Percentiles rank a stretch among this genome's conserved stretches.
Conservation (phyloP, 225 moss, liverwort and hornwort species). For the Pleurozium schreberi region DNA sequence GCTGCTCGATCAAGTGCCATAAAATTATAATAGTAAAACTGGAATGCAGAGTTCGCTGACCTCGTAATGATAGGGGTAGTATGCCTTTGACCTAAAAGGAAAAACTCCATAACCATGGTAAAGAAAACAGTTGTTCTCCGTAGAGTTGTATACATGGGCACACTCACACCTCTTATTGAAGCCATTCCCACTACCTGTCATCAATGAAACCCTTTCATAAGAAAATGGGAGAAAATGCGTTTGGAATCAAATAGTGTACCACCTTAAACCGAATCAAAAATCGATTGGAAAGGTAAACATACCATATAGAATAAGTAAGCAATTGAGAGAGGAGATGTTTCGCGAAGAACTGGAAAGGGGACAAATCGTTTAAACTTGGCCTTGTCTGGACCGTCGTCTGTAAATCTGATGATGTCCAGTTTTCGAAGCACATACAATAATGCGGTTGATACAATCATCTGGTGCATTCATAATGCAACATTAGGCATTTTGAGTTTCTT, state of each 20-base stretch:
- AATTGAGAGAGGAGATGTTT: slow-evolving; percentile 74
- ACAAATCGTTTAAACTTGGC: slow-evolving; percentile 59
- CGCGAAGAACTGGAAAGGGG: slow-evolving; percentile 46
- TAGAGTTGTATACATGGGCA: slow-evolving; percentile 98
- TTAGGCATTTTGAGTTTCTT: not conserved
- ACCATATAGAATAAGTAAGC: slow-evolving; percentile 98
- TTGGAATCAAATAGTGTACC: not conserved
- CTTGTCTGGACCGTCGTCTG: slow-evolving; percentile 42
- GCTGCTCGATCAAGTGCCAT: not conserved
- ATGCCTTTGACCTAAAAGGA: slow-evolving; percentile 76
- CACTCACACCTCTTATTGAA: slow-evolving; percentile 95
- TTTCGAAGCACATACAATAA: slow-evolving; percentile 64
- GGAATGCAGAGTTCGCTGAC: slow-evolving; percentile 11
- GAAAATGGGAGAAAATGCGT: not conserved
- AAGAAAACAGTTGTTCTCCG: slow-evolving; percentile 90
- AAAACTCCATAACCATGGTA: slow-evolving; percentile 88
- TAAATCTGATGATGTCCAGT: slow-evolving; percentile 62
- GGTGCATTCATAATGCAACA: slow-evolving; percentile 3
- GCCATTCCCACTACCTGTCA: slow-evolving; percentile 94
- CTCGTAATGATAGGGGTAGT: slow-evolving; percentile 60
- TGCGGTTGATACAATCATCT: slow-evolving; percentile 88
- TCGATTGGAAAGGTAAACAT: not conserved
- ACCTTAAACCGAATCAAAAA: not conserved
- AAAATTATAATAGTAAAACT: not conserved
- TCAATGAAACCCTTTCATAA: not conserved